Conservation (phyloP, 768 basidiomycete species). For the Leccinum aurantiacum region DNA sequence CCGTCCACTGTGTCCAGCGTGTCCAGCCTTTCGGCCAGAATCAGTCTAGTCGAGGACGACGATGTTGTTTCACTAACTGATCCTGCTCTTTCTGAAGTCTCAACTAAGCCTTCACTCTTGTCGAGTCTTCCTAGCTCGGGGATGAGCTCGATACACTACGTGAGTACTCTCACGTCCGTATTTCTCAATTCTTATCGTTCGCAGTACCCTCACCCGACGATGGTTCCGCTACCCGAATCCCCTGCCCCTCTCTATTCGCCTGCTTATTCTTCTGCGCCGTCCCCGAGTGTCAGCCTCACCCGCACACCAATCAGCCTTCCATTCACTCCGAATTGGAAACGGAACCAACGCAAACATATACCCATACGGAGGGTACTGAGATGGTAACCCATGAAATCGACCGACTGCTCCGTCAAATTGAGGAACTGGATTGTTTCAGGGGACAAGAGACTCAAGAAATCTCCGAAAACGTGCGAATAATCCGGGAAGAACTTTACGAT, state of each 20-base stretch:
- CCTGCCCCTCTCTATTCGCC: slow-evolving; percentile 29
- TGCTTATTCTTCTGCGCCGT: slow-evolving; percentile 41
- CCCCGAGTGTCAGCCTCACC: slow-evolving; percentile 50
- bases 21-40: slow-evolving; percentile 45
- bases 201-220: slow-evolving; percentile 35
- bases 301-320: slow-evolving; percentile 47
- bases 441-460: slow-evolving; percentile 66
- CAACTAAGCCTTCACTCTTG: slow-evolving; percentile 60
- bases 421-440: slow-evolving; percentile 63
- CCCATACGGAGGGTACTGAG: slow-evolving; percentile 40
- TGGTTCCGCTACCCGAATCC: slow-evolving; percentile 27
- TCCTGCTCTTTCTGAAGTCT: slow-evolving; percentile 33
- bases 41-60: slow-evolving; percentile 36
- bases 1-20: slow-evolving; percentile 39
- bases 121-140: slow-evolving; percentile 39
- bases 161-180: slow-evolving; percentile 29
- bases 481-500: slow-evolving; percentile 67
- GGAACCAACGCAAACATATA: slow-evolving; percentile 35
- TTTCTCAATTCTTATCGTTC: slow-evolving; percentile 4
- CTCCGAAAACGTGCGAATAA: slow-evolving; percentile 62
- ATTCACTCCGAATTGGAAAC: slow-evolving; percentile 47
- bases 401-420: slow-evolving; percentile 50
- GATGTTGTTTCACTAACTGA: slow-evolving; percentile 17
- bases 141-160: slow-evolving; percentile 29
- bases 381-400: slow-evolving; percentile 53